These are phyloP conservation scores for Testicularia cyperi DNA, from an alignment of 1,284 basidiomycete genomes.

Conservation along the genomic window DNA sequence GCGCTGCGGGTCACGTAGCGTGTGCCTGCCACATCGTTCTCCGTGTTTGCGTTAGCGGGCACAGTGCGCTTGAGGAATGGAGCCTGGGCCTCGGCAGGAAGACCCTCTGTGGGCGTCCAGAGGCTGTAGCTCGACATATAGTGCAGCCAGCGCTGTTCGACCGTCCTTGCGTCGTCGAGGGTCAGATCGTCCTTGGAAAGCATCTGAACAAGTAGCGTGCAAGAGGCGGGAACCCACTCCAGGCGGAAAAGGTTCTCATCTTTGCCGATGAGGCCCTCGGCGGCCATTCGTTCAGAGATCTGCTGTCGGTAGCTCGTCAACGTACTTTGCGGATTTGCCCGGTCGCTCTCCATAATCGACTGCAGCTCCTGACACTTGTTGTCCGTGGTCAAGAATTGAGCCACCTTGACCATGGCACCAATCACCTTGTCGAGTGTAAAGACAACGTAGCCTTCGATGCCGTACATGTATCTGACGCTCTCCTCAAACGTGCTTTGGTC, in stretches of 20 bases:
- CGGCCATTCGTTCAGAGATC: slow-evolving; percentile 77
- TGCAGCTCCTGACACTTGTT: slow-evolving; percentile 80
- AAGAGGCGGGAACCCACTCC: slow-evolving; percentile 74
- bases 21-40: slow-evolving; percentile 28
- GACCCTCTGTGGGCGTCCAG: slow-evolving; percentile 58
- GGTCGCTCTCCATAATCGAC: slow-evolving; percentile 69
- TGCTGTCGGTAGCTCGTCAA: slow-evolving; percentile 73
- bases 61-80: slow-evolving; percentile 51
- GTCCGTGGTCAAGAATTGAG: slow-evolving; percentile 77
- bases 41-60: slow-evolving; percentile 21
- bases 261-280: slow-evolving; percentile 77
- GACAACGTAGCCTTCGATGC: slow-evolving; percentile 85
- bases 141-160: slow-evolving; percentile 80
- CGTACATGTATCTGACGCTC: slow-evolving; percentile 93
- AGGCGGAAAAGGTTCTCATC: slow-evolving; percentile 91
- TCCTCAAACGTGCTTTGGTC: slow-evolving; percentile 90
- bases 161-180: slow-evolving; percentile 79
- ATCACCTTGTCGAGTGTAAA: slow-evolving; percentile 93
- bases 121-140: slow-evolving; percentile 81
- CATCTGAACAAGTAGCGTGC: slow-evolving; percentile 78
- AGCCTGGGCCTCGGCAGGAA: slow-evolving; percentile 46
- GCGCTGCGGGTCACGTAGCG: slow-evolving; percentile 64
- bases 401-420: slow-evolving; percentile 62
- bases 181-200: slow-evolving; percentile 85
- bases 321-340: slow-evolving; percentile 41